Evolutionary conservation across 192 early-diverging fungal genomes (phyloP), one percentile per base, ranked within the genome.

Genomic region (Backusella circina): DNA sequence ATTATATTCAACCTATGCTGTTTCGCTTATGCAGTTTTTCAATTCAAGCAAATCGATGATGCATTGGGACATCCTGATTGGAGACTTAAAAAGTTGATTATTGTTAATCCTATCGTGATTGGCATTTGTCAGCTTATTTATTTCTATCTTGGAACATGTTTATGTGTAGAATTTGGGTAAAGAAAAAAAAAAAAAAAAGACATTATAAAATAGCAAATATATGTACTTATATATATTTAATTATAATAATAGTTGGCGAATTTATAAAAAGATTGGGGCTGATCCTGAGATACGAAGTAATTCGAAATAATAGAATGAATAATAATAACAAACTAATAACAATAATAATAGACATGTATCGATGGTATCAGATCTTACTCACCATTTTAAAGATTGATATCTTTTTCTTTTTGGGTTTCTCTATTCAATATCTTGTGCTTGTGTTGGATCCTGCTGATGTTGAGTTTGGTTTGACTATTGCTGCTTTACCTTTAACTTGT

Each of bases 351-450:
- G 87, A 72, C 32, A 86, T 88, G 86, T 90, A 86, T 67, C 77
- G 87, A 32, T 82, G 85, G 37, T 94, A 93, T 79, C 92, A 95
- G 64, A 89, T 96, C 70, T 93, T 94, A 75, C 72, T 96, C 37
- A 84, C 93, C 71, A 82, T 95, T 15, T 82, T 96, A 41, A 96
- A 96, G 77, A 75, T 95, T 8, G 93, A 95, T 71, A 78, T 95
- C 2, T 96, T 94, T 83, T 96, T 96, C 85, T 93, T 94, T 75
- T 65, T 93, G 23, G 87, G 87, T 16, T 93, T 93, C 73, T 86
- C 88, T 12, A 83, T 92, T 36, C 92, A 93, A 74, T 90, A 85
- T 41, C 73, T 93, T 30, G 82, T 89, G 6, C 80, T 95, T 18
- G 87, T 89, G 7, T 79, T 86, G 21, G 72, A 75, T 32, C 39